Base-by-base conservation (phyloP, 768 basidiomycete genomes). In the Neoboletus magnificus region DNA sequence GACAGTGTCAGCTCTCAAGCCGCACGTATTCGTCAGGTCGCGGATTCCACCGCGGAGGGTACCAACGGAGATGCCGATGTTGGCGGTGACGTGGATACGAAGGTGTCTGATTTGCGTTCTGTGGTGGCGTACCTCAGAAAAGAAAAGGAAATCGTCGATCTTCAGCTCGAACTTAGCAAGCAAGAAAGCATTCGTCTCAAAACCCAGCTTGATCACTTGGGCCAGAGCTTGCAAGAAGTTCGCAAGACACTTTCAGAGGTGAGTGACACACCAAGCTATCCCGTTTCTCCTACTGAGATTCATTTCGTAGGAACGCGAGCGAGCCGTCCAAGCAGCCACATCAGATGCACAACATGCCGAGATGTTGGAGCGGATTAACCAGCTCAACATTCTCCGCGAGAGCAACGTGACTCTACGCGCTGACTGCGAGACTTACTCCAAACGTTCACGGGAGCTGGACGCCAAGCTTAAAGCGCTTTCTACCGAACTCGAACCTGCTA, bases 141-240 rank as follows among this genome's bases (percentile, higher is more conserved):
- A 65, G 93, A 94, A 77, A 93, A 95, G 73, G 91, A 94, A 67
- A 92, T 95, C 50, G 87, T 91, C 43, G 92, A 95, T 61, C 80
- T 93, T 32, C 91, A 93, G 59, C 78, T 92, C 25, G 89, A 93
- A 63, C 81, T 94, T 46, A 81, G 85, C 76, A 83, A 82, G 66
- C 82, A 85, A 62, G 91, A 94, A 73, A 89, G 81, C 60, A 72
- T 82, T 10, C 82, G 91, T 5, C 69, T 91, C 49, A 89, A 87
- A 68, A 73, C 81, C 20, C 88, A 93, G 65, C 80, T 89, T 27
- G 91, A 93, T 7, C 85, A 89, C 62, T 68, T 92, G 40, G 77
- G 79, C 16, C 84, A 85, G 58, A 82, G 73, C 41, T 72, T 94
- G 63, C 82, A 91, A 50, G 90, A 92, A 54, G 81, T 84, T 3